Evolutionary conservation across 2,329 filamentous ascomycete species (phyloP).

Genomic region (Ophiocordyceps camponoti-leonardi): DNA sequence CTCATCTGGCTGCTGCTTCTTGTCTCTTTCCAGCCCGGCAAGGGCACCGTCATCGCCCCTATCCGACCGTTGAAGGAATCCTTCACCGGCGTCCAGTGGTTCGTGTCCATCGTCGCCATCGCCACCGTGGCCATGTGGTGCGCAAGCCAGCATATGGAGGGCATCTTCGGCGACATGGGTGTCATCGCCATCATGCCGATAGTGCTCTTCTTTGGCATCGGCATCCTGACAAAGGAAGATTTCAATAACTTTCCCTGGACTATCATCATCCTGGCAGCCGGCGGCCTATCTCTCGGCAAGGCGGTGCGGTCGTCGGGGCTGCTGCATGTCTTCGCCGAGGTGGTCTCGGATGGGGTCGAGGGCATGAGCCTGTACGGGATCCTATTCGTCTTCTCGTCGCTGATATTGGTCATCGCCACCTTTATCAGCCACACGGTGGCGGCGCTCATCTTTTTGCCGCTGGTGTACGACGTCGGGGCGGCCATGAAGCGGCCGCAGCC

Average conservation of each 20-base stretch:
- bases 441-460: constrained; percentile 80
- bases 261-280: constrained; percentile 94
- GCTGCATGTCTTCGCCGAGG: constrained; percentile 67
- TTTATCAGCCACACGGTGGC: constrained; percentile 98
- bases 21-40: constrained; percentile 67
- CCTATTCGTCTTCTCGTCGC: constrained; percentile 62
- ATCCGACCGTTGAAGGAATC: constrained; percentile 79
- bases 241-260: constrained; percentile 99
- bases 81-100: constrained; percentile 82
- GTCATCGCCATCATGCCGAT: constrained; percentile 94
- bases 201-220: constrained; percentile 89
- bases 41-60: constrained; percentile 75
- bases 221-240: constrained; percentile 93
- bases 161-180: constrained; percentile 90
- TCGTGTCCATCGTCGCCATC: constrained; percentile 71
- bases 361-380: constrained; percentile 73
- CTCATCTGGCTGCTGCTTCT: constrained; percentile 82
- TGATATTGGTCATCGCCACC: constrained; percentile 86
- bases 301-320: constrained; percentile 87
- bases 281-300: constrained; percentile 81
- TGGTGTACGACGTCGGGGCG: constrained; percentile 73
- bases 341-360: constrained; percentile 58
- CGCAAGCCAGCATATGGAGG: constrained; percentile 72
- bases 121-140: constrained; percentile 86
- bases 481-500: constrained; percentile 81